Conservation (phyloP, 768 basidiomycete species). For the Kwoniella sp. region DNA sequence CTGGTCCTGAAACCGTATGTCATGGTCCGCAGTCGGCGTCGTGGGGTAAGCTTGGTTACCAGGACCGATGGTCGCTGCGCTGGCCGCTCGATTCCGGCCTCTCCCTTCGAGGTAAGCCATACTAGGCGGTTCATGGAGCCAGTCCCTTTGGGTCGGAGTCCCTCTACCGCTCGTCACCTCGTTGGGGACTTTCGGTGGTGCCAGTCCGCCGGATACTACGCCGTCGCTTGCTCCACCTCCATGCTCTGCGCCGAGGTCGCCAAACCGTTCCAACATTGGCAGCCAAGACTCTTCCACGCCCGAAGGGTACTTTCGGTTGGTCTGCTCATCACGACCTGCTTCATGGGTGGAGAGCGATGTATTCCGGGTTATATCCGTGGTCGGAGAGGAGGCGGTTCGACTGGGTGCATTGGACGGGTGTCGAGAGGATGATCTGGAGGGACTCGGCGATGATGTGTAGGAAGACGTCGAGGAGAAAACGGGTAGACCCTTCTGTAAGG, state of each 20-base stretch:
- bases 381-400: not conserved
- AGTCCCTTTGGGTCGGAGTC: slow-evolving; percentile 22
- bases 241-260: slow-evolving; percentile 9
- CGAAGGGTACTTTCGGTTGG: not conserved
- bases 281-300: slow-evolving; percentile 13
- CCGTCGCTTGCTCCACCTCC: not conserved
- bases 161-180: slow-evolving; percentile 17
- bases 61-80: slow-evolving; percentile 11
- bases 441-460: not conserved
- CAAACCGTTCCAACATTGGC: slow-evolving; percentile 11
- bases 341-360: slow-evolving; percentile 7
- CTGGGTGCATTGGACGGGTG: not conserved
- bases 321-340: slow-evolving; percentile 2
- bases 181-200: not conserved
- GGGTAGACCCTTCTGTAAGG: not conserved
- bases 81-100: slow-evolving; percentile 10
- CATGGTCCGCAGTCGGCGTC: slow-evolving; percentile 3
- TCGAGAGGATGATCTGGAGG: slow-evolving; percentile 8
- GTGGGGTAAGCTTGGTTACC: slow-evolving; percentile 3
- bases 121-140: slow-evolving; percentile 11
- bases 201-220: not conserved
- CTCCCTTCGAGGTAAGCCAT: slow-evolving; percentile 6
- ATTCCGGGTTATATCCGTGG: slow-evolving; percentile 1
- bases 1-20: slow-evolving; percentile 3
- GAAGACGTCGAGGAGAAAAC: not conserved